Conservation (phyloP, 2,329 filamentous ascomycete genomes). For the Aspergillus calidoustus region DNA sequence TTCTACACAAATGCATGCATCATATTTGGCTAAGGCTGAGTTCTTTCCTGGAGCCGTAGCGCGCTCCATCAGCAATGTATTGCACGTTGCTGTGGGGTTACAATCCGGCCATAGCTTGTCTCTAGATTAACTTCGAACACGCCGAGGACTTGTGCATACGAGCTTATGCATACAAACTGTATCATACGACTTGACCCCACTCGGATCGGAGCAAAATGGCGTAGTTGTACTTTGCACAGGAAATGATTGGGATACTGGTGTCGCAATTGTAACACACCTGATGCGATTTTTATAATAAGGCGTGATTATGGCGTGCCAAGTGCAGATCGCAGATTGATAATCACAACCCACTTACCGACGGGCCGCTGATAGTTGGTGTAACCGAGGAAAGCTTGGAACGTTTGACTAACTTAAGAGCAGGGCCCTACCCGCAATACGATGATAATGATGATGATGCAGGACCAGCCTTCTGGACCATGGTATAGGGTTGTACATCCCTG, state of each 20-base stretch:
- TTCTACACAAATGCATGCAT: no score
- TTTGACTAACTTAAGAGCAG: not conserved
- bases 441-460: not conserved
- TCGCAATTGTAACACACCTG: not conserved
- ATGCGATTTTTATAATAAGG: not conserved
- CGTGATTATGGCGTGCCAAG: constrained; percentile 3
- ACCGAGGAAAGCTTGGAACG: not conserved
- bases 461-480: no score
- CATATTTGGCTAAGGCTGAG: no score
- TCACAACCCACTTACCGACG: not conserved
- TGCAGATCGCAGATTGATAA: not conserved
- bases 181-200: not conserved
- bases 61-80: no score
- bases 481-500: not conserved
- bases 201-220: not conserved
- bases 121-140: not conserved
- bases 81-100: no score
- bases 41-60: no score
- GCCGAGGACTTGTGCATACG: not conserved
- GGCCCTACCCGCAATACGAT: not conserved
- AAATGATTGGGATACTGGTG: not conserved
- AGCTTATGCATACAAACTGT: not conserved
- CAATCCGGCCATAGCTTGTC: no score
- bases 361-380: not conserved
- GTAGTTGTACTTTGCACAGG: not conserved